These are phyloP conservation scores for Solanum habrochaites DNA, from an alignment of 257 asterid species.

Conservation along the genomic window DNA sequence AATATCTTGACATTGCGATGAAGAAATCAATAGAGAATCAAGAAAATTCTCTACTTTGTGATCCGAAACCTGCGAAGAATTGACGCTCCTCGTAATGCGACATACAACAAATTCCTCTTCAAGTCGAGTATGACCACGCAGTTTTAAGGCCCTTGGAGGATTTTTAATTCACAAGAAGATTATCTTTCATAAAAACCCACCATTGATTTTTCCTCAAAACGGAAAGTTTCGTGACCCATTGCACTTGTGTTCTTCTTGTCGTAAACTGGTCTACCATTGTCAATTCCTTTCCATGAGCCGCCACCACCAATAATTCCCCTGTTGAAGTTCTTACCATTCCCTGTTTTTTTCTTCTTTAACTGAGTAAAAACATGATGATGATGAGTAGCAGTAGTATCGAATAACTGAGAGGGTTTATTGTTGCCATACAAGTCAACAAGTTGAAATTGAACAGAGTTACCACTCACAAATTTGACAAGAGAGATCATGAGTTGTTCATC, in stretches of 20 bases:
- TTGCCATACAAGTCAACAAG: too few relatives aligned
- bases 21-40: not conserved
- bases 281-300: not conserved
- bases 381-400: too few relatives aligned
- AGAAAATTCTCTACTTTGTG: too few relatives aligned
- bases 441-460: not conserved
- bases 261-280: not conserved
- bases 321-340: too few relatives aligned
- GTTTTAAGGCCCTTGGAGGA: not conserved
- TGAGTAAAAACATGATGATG: too few relatives aligned
- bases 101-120: not conserved
- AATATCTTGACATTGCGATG: not conserved
- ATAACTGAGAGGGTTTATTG: too few relatives aligned
- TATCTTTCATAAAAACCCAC: not conserved
- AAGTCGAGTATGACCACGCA: not conserved
- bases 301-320: too few relatives aligned
- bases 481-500: too few relatives aligned
- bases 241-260: not conserved
- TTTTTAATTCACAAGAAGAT: not conserved
- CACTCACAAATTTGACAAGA: not conserved
- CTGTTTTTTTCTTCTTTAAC: too few relatives aligned
- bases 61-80: too few relatives aligned
- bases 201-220: not conserved
- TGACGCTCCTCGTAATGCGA: not conserved
- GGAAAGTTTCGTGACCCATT: not conserved